Evolutionary conservation across 139 green algal genomes (phyloP).

Genomic region (Chlamydomonas sphaeroides): DNA sequence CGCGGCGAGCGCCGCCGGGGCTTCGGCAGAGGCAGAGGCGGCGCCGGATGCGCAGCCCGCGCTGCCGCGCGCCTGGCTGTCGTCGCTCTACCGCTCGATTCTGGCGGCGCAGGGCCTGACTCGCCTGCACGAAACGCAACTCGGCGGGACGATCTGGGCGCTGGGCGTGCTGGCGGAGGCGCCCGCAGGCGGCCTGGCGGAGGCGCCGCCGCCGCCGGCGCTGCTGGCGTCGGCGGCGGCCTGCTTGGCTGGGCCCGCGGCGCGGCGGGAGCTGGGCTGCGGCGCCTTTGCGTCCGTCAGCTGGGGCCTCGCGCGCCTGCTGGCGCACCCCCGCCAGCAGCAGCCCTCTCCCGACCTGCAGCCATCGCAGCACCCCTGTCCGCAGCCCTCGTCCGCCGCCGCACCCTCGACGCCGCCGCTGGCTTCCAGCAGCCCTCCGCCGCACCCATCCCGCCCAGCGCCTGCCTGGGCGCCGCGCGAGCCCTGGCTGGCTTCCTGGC

Average conservation of each 20-base stretch:
- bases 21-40: background rate
- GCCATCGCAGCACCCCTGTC: background rate
- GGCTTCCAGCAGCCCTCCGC: too few species aligned
- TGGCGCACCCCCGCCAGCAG: too few species aligned
- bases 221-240: background rate
- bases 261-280: too few species aligned
- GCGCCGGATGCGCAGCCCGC: too few species aligned
- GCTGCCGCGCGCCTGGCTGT: background rate
- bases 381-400: too few species aligned
- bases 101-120: background rate
- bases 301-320: constrained; percentile 10
- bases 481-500: too few species aligned
- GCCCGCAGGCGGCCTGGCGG: background rate
- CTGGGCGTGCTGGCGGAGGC: background rate
- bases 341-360: too few species aligned
- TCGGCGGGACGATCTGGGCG: constrained; percentile 2
- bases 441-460: too few species aligned
- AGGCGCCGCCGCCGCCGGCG: background rate
- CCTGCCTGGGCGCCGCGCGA: too few species aligned
- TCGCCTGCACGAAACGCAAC: background rate
- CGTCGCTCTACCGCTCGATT: background rate
- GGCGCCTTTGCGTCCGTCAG: constrained; percentile 3
- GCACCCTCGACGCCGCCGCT: too few species aligned
- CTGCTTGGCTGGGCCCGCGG: too few species aligned
- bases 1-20: too few species aligned